A percentile compares a stretch with the other conserved stretches of the same genome.
These are phyloP conservation scores for Saccharomycopsis microspora DNA, from an alignment of 805 yeast species.

Conservation along the genomic window DNA sequence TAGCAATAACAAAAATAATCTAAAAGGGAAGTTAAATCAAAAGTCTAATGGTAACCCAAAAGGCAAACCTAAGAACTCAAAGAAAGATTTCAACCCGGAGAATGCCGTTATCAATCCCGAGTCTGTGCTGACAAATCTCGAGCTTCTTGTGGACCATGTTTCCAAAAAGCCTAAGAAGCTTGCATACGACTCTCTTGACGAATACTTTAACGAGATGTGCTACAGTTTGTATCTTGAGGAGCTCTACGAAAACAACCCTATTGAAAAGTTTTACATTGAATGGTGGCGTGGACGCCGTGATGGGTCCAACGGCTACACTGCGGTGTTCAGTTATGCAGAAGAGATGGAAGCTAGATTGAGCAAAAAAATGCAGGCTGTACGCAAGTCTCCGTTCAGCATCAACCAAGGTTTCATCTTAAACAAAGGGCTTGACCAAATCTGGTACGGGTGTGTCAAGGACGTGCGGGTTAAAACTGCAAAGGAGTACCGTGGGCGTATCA, in stretches of 20 bases:
- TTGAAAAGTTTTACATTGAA: conserved; percentile 36
- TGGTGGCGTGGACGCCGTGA: conserved; percentile 29
- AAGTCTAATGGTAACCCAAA: not conserved
- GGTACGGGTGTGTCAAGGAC: conserved; percentile 50
- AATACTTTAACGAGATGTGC: conserved; percentile 48
- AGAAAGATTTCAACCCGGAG: conserved; percentile 1
- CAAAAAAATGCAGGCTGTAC: conserved; percentile 31
- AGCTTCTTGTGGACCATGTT: conserved; percentile 24
- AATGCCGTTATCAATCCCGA: conserved; percentile 1
- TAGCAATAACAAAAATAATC: not conserved
- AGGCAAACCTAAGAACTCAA: not conserved
- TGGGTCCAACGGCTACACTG: conserved; percentile 5
- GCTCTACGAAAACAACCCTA: conserved; percentile 33
- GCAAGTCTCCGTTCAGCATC: conserved; percentile 46
- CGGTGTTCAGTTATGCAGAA: conserved; percentile 32
- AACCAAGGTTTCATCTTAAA: conserved; percentile 47
- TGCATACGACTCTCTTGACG: conserved; percentile 35
- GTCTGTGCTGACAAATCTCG: conserved; percentile 23
- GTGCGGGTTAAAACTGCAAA: conserved; percentile 24
- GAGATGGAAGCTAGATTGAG: conserved; percentile 40
- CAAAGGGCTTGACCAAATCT: conserved; percentile 39
- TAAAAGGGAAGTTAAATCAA: not conserved
- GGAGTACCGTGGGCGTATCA: conserved; percentile 20
- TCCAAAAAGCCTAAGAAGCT: conserved; percentile 26
- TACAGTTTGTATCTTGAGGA: conserved; percentile 56